A percentile compares a stretch with the other conserved stretches of the same genome.
Conservation (phyloP, 2,329 filamentous ascomycete genomes). For the Alternaria solani region DNA sequence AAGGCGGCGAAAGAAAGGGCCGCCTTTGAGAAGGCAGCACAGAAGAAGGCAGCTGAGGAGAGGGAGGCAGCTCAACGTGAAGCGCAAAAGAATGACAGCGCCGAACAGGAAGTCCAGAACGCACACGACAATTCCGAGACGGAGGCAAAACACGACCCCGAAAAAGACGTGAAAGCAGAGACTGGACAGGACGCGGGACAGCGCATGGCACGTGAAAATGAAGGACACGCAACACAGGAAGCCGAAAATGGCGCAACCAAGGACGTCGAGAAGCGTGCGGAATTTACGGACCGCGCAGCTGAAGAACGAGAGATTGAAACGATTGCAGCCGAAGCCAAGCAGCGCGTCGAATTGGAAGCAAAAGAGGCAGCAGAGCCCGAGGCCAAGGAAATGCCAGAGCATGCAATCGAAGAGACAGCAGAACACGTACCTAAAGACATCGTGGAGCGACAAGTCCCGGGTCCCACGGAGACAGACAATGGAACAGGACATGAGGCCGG, state of each 20-base stretch:
- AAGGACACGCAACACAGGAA: too few relatives aligned
- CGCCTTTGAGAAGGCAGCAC: constrained; percentile 1
- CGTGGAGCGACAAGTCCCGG: background rate
- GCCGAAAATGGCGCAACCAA: too few relatives aligned
- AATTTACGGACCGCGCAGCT: background rate
- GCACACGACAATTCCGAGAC: background rate
- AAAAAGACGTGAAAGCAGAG: background rate
- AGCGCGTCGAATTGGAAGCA: background rate
- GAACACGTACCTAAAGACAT: background rate
- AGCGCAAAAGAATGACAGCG: background rate
- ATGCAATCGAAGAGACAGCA: too few relatives aligned
- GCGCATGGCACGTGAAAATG: background rate
- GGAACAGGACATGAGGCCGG: background rate
- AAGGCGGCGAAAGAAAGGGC: background rate
- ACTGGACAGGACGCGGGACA: background rate
- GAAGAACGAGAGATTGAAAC: background rate
- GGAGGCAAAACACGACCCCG: background rate
- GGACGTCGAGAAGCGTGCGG: too few relatives aligned
- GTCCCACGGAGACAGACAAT: background rate
- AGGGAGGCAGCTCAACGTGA: background rate
- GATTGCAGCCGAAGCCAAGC: background rate
- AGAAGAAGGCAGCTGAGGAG: background rate
- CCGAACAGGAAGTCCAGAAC: background rate
- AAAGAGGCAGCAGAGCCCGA: background rate
- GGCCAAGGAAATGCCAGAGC: background rate